Evolutionary conservation across 257 asterid genomes (phyloP), one percentile per base, ranked within the genome.

Genomic region (Sherardia arvensis): DNA sequence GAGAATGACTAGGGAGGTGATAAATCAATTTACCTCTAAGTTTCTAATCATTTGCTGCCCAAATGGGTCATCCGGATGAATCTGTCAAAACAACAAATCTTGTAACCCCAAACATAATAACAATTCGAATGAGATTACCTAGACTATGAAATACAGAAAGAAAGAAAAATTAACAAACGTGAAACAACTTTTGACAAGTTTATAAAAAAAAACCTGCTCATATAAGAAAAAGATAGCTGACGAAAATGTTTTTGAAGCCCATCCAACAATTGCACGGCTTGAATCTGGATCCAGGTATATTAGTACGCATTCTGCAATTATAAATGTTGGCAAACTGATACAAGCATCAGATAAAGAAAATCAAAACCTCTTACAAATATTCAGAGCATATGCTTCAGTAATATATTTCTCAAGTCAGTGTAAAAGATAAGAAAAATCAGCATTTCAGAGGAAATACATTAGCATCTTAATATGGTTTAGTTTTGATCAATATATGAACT

Each of bases 251-350:
- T 71, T 81, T 59, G 96, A 81, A 71, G 96, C 84, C 99, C 99
- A 93, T 71, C 84, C 81, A 53, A 93, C 96, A 72, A 90, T 76
- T 40, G 81, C 74, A 62, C 86, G 77, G 76, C 92, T 87, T 57
- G 95, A 83, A 74, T 93, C 95, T 28, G 99, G 97, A 75, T 90
- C 89, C 74, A 93, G 61, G 87, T 93, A 90, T 81, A 93, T 93
- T 27, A 93, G 84, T 66, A 93, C 99, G 59, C 99, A 93, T 81
- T 93, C 99, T 93, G 99, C 99, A 80, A 93, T 93, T 82, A 90
- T 90, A 78, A 93, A 85, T 73, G 99, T 90, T 57, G 99, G 99
- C 96, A 87, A 83, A 81, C 99, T 93, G 99, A 85, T 81, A 80
- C 78, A 49, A 76, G 81, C 77, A 84, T 89, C 83, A 90, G 97